Evolutionary conservation across 2,329 filamentous ascomycete genomes (phyloP).

Genomic region (Exophiala bonariae): DNA sequence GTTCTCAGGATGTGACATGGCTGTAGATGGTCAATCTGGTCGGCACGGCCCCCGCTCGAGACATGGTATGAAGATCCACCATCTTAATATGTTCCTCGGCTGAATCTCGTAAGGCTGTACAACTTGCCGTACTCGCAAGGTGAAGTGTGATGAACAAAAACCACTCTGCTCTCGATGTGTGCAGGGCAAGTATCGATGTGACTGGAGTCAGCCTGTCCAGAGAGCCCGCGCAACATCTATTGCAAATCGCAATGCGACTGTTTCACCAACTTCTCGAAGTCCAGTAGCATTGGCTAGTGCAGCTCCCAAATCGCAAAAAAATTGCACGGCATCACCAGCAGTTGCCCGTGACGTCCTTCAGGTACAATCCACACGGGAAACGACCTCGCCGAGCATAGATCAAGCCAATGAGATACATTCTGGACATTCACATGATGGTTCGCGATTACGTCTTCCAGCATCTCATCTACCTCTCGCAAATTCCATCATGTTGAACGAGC

Average conservation of each 20-base stretch:
- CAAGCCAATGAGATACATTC: no score
- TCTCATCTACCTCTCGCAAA: background rate
- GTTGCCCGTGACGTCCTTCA: no score
- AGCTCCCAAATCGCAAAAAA: background rate
- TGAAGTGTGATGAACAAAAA: slow-evolving; percentile 18
- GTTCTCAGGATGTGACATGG: slow-evolving; percentile 1
- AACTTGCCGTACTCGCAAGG: slow-evolving; percentile 31
- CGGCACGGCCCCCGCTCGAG: slow-evolving; percentile 35
- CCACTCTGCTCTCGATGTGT: slow-evolving; percentile 36
- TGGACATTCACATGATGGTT: no score
- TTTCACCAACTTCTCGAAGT: background rate
- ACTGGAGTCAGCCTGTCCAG: slow-evolving; percentile 34
- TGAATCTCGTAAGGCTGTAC: slow-evolving; percentile 34
- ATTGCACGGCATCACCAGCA: background rate
- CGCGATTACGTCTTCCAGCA: background rate
- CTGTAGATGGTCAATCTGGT: background rate
- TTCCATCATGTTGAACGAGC: background rate
- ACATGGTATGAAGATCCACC: slow-evolving; percentile 32
- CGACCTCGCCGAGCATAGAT: no score
- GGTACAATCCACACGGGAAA: no score
- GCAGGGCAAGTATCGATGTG: slow-evolving; percentile 34
- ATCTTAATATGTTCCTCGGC: background rate
- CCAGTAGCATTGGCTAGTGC: background rate
- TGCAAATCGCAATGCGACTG: background rate
- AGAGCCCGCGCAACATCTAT: no score